These are phyloP conservation scores for Phytopythium delawarense DNA, from an alignment of 352 stramenopile genomes.

Conservation along the genomic window DNA sequence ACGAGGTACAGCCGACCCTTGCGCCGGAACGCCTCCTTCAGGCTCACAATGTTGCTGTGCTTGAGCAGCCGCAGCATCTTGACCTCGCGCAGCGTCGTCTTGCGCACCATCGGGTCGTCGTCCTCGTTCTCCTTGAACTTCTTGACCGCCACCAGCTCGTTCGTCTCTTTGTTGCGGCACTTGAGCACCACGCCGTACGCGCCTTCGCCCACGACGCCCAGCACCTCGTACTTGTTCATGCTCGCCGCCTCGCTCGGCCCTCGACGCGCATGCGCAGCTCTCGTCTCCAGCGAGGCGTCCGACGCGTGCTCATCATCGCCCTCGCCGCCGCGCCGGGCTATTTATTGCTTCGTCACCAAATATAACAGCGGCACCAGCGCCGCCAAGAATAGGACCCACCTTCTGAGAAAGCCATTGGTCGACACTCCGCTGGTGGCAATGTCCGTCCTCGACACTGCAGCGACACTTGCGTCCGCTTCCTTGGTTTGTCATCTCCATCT, in stretches of 20 bases:
- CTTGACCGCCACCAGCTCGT: conserved; percentile 98
- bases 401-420: not conserved
- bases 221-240: conserved; percentile 96
- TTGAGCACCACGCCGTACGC: conserved; percentile 93
- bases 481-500: not conserved
- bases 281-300: not conserved
- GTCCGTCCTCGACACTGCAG: not conserved
- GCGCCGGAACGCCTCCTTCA: conserved; percentile 98
- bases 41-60: conserved; percentile 97
- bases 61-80: conserved; percentile 98
- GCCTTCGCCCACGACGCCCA: conserved; percentile 91
- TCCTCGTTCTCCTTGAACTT: conserved; percentile 96
- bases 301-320: not conserved
- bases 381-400: not conserved
- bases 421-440: not conserved
- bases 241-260: not conserved
- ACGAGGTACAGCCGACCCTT: conserved; percentile 96
- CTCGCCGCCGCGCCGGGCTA: not conserved
- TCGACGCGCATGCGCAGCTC: not conserved
- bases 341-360: not conserved
- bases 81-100: conserved; percentile 94
- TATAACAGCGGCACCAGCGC: not conserved
- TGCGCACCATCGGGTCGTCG: conserved; percentile 89
- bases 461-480: not conserved
- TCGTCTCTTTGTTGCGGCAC: conserved; percentile 94